These are phyloP conservation scores for Ambrosiella xylebori DNA, from an alignment of 2,329 filamentous ascomycete species.

Conservation along the genomic window DNA sequence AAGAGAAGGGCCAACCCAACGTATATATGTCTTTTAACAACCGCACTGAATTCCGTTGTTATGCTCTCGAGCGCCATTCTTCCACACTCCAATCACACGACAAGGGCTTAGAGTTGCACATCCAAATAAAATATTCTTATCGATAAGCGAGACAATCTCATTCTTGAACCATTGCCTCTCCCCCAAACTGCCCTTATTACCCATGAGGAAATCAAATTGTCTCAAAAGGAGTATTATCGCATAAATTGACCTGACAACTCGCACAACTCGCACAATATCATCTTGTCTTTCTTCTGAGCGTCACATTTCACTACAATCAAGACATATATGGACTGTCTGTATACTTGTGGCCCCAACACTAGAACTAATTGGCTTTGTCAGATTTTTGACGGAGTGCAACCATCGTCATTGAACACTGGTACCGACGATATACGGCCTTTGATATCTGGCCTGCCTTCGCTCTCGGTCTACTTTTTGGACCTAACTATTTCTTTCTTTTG, in stretches of 20 bases:
- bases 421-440: neutral
- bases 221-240: neutral
- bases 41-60: neutral
- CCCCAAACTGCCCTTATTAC: neutral
- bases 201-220: neutral
- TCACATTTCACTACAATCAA: neutral
- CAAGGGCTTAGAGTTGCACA: neutral
- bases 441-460: neutral
- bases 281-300: neutral
- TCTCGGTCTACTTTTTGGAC: too few species aligned
- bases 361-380: neutral
- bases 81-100: neutral
- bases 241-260: neutral
- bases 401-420: neutral
- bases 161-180: neutral
- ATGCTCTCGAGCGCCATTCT: neutral
- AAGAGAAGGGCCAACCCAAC: neutral
- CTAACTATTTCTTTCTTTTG: too few species aligned
- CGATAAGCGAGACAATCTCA: neutral
- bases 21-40: neutral
- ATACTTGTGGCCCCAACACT: neutral
- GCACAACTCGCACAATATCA: neutral
- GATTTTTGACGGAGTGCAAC: neutral
- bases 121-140: neutral
- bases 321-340: neutral